Percentiles rank a stretch among this genome's conserved stretches.
These are phyloP conservation scores for Cutaneotrichosporon cutaneum DNA, from an alignment of 1,284 basidiomycete species.

Conservation along the genomic window DNA sequence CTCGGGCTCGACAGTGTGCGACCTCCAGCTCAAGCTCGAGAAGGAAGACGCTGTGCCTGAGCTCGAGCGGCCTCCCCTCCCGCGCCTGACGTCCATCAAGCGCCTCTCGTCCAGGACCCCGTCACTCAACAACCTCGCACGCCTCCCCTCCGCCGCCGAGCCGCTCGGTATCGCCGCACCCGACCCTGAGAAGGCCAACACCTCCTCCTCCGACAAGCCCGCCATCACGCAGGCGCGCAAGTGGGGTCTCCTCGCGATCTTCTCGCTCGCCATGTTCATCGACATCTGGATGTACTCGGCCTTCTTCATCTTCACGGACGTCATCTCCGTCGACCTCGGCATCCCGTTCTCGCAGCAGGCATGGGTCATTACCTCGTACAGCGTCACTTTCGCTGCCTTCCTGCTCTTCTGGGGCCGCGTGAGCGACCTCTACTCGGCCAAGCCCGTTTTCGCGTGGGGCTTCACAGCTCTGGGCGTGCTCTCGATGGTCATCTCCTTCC, in stretches of 20 bases:
- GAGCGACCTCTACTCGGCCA: conserved; percentile 41
- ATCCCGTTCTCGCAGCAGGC: conserved; percentile 23
- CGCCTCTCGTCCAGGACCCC: neutral
- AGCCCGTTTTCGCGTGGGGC: conserved; percentile 36
- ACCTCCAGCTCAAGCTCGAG: neutral
- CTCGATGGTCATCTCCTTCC: conserved; percentile 40
- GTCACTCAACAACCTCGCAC: neutral
- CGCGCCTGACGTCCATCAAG: neutral
- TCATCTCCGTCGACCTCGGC: conserved; percentile 22
- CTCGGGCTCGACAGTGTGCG: neutral
- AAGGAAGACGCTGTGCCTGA: neutral
- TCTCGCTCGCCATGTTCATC: conserved; percentile 35
- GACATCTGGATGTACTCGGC: conserved; percentile 34
- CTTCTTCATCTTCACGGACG: conserved; percentile 27
- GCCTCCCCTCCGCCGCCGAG: neutral
- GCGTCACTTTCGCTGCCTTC: conserved; percentile 46
- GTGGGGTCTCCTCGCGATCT: conserved; percentile 34
- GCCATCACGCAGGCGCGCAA: conserved; percentile 24
- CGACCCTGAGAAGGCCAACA: neutral
- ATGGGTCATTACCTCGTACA: conserved; percentile 37
- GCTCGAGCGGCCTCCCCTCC: neutral
- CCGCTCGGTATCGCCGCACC: neutral
- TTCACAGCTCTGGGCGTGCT: conserved; percentile 36
- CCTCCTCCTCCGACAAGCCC: neutral
- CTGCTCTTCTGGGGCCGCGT: conserved; percentile 44